Base-by-base conservation (phyloP, 2,329 filamentous ascomycete species). In the Ploettnerulaceae sp. region DNA sequence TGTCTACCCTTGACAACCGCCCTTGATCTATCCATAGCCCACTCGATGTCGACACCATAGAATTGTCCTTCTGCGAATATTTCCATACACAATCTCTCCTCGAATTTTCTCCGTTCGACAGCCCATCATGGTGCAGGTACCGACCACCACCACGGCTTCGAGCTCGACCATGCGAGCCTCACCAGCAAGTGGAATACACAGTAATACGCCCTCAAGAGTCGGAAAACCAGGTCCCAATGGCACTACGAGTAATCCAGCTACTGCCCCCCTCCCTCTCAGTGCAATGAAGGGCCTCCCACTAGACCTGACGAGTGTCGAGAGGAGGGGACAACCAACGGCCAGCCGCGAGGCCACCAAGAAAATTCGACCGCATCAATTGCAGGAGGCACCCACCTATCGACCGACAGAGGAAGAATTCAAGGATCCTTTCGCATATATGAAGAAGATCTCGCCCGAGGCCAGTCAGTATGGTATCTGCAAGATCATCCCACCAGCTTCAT, bases 361-460 rank as follows among this genome's bases (percentile, higher is more conserved):
- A 64, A 81, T 79, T 57, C 80, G 93, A 41, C 86, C 87, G 28
- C 89, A 95, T 67, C 89, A 83, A 33, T 76, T 98, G 32, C 78
- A 86, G 55, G 91, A 97, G 64, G 91, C 93, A 21, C 91, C 91
- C 2, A 93, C 89, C 4, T 98, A 89, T 66, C 77, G 82, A 54
- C 93, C 93, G 24, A 95, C 88, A 0, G 83, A 89, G 57, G 90
- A 96, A 58, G 90, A 98, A 67, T 98, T 93, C 75, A 88, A 84
- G 61, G 90, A 98, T 60, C 93, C 93, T 0, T 82, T 95, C 63
- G 86, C 86, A 59, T 98, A 96, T 63, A 90, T 98, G 59, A 83
- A 83, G 64, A 96, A 91, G 67, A 96, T 98, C 57, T 75, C 83
- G 1, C 82, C 88, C 1, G 89, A 96, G 64, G 93, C 88, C 18